Evolutionary conservation across 306 rosid species (phyloP), one percentile per base, ranked within the genome.

Genomic region (Abrus precatorius): DNA sequence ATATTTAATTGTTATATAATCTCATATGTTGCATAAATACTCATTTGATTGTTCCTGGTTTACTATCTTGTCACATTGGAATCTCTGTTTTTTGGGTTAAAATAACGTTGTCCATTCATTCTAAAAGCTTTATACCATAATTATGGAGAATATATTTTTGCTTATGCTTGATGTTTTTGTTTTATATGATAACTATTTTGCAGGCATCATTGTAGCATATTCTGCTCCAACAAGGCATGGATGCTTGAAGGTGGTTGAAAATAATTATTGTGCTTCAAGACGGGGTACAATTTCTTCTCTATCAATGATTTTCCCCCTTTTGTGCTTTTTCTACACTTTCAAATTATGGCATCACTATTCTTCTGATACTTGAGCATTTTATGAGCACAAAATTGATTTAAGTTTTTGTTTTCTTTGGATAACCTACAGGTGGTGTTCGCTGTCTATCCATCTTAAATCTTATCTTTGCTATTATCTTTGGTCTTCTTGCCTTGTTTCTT

Each of bases 231-330:
- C 83, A 32, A 92, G 99, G 86, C 97, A 93, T 63, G 90, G 92
- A 44, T 93, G 97, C 92, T 86, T 95, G 89, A 93, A 82, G 79
- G 96, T 93, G 43, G 99, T 95, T 80, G 97, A 95, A 85, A 95
- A 95, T 87, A 90, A 86, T 71, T 95, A 87, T 47, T 95, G 98
- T 89, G 94, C 99, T 53, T 95, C 99, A 48, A 93, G 87, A 86
- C 82, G 99, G 82, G 98, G 99, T 95, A 84, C 34, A 62, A 5
- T 72, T 9, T 67, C 80, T 88, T 59, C 52, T 61, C 41, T 41
- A 3, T 63, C 66, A 41, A 66, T 64, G 61, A 70, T 62, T 65
- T 45, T 61, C 33, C 54, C 66, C 6, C 30, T 49, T 13, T 14
- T 41, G 64, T 60, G 34, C 43, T 61, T 60, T 20, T 52, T 20